Percentiles rank a stretch among this genome's conserved stretches.
These are phyloP conservation scores for Vigna nakashimae DNA, from an alignment of 306 rosid species.

Conservation along the genomic window DNA sequence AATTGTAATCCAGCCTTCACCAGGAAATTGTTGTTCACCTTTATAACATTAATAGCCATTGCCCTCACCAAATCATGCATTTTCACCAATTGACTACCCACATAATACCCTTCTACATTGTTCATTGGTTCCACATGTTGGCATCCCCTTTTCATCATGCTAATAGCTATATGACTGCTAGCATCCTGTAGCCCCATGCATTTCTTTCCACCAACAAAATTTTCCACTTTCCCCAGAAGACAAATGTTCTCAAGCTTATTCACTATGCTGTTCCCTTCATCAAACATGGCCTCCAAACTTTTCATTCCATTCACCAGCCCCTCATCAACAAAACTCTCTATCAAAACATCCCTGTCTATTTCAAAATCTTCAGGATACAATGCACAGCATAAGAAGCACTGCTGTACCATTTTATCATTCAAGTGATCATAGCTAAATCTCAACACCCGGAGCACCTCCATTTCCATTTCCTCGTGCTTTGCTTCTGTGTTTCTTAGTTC, in stretches of 20 bases:
- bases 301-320: constrained; percentile 42
- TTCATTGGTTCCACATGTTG: not conserved
- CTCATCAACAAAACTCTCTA: constrained; percentile 39
- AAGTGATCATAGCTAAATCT: constrained; percentile 14
- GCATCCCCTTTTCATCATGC: constrained; percentile 22
- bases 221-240: constrained; percentile 14
- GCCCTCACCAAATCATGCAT: constrained; percentile 23
- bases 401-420: not conserved
- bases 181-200: constrained; percentile 18
- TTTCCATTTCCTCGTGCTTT: constrained; percentile 41
- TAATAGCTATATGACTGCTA: constrained; percentile 9
- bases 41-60: constrained; percentile 10
- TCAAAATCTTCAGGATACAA: constrained; percentile 45
- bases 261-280: constrained; percentile 40
- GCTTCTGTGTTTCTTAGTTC: constrained; percentile 16
- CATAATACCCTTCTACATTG: not conserved
- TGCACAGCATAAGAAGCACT: constrained; percentile 19
- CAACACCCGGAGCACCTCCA: constrained; percentile 37
- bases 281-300: constrained; percentile 33
- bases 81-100: not conserved
- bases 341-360: constrained; percentile 40
- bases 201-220: constrained; percentile 2
- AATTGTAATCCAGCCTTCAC: constrained; percentile 36
- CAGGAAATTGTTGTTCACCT: constrained; percentile 1
- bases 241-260: constrained; percentile 25